Percentiles rank a stretch among this genome's conserved stretches.
phyloP scores from a whole-genome alignment of 2,329 filamentous ascomycete species.

The Cephalotrichum gorgonifer region DNA sequence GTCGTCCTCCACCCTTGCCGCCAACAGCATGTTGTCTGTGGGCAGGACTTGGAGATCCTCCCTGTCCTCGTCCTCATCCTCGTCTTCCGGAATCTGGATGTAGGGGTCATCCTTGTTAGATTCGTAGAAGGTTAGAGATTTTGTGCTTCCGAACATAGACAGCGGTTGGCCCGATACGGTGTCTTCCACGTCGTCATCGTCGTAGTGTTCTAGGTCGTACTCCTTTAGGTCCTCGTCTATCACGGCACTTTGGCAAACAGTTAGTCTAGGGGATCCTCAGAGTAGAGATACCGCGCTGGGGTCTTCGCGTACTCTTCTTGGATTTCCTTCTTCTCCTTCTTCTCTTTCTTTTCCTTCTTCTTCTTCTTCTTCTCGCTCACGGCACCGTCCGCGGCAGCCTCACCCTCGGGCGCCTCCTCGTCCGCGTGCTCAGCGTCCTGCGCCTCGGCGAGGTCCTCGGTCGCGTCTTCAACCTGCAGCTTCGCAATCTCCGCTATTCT shows the following conservation, averaged over 20 bases:
- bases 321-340: constrained; percentile 19
- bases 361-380: too few species aligned
- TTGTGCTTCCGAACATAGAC: constrained; percentile 92
- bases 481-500: constrained; percentile 66
- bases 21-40: constrained; percentile 85
- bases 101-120: constrained; percentile 94
- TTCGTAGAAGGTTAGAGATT: constrained; percentile 86
- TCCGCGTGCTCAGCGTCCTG: constrained; percentile 25
- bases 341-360: constrained; percentile 13
- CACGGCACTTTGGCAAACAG: not conserved
- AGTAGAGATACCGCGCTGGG: not conserved
- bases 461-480: constrained; percentile 81
- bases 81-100: constrained; percentile 69
- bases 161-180: constrained; percentile 54
- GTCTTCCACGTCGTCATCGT: constrained; percentile 53
- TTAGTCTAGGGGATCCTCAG: not conserved
- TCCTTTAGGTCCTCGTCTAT: constrained; percentile 82
- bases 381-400: constrained; percentile 1
- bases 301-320: constrained; percentile 16
- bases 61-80: constrained; percentile 76
- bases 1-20: constrained; percentile 93
- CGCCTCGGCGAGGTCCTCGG: constrained; percentile 72
- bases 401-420: constrained; percentile 9
- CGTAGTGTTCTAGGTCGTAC: constrained; percentile 93
- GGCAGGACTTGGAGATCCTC: constrained; percentile 89